Evolutionary conservation across 495 filamentous ascomycete genomes (phyloP).

Genomic region (Bacidia gigantensis): DNA sequence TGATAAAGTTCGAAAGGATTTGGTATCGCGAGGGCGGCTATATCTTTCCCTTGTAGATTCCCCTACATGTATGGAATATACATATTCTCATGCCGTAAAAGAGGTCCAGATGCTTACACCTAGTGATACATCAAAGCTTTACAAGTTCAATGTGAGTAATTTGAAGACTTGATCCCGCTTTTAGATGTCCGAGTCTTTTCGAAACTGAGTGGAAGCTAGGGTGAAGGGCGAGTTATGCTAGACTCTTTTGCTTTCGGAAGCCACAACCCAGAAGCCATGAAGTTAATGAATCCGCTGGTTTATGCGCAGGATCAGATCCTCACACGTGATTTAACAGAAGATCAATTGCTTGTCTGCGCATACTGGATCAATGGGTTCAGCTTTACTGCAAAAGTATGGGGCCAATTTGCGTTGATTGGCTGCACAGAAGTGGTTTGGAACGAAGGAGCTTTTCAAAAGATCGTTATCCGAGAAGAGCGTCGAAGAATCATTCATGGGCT

Average conservation of each 20-base stretch:
- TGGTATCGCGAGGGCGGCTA: background rate
- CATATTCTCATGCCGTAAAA: background rate
- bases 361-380: conserved; percentile 7
- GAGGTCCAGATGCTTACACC: background rate
- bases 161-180: background rate
- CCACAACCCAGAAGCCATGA: background rate
- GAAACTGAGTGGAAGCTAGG: background rate
- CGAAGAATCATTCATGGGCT: background rate
- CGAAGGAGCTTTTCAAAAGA: background rate
- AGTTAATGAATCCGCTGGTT: conserved; percentile 1
- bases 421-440: conserved; percentile 6
- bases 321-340: conserved; percentile 7
- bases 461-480: background rate
- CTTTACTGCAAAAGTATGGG: conserved; percentile 9
- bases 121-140: background rate
- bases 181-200: background rate
- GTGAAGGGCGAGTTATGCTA: background rate
- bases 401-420: conserved; percentile 9
- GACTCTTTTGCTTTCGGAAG: background rate
- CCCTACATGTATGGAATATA: background rate
- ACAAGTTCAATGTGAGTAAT: background rate
- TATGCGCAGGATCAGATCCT: conserved; percentile 3
- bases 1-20: background rate
- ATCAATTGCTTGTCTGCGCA: conserved; percentile 10
- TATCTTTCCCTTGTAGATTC: background rate